Evolutionary conservation across 805 yeast species (phyloP), one percentile per base, ranked within the genome.

Genomic region (Grigorovia yakushimaensis): DNA sequence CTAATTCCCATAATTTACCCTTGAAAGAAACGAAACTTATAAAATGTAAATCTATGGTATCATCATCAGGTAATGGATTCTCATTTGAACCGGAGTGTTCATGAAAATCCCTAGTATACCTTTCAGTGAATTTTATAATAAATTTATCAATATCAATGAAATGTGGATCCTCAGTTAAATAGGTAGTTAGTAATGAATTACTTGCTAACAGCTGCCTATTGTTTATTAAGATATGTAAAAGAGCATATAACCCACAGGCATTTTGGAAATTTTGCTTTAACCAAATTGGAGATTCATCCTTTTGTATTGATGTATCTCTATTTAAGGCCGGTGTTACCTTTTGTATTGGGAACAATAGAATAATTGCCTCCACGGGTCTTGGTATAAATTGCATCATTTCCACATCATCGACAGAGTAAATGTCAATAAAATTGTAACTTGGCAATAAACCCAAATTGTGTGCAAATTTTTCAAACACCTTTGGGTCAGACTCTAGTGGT

Each of bases 401-500:
- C 1, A 82, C 81, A 49, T 89, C 97, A 1, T 83, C 75, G n/a
- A 91, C 66, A 0, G 96, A 85, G 61, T 79, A 88, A 2, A 91
- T 83, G 59, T 91, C 98, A 47, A 76, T 79, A 65, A 88, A 91
- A 42, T 71, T 73, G 13, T 80, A 70, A 1, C 74, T 61, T 1
- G 78, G 74, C 0, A 79, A 61, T 5, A 89, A 69, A 0, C 97
- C 97, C 39, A 93, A 62, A 21, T 73, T 73, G 30, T 68, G 72
- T 1, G 88, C 84, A 55, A 88, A 80, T 0, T 69, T 69, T 8
- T 84, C 77, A 68, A 91, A 89, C 6, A 91, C 79, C 9, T 74
- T 82, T 0, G 98, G 98, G 56, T 88, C 87, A 7, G 94, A 85
- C 62, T 93, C 98, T 33, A 91, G 67, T 2, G 98, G 98, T 11